Base-by-base conservation (phyloP, 768 basidiomycete genomes). In the Mycena galericulata region DNA sequence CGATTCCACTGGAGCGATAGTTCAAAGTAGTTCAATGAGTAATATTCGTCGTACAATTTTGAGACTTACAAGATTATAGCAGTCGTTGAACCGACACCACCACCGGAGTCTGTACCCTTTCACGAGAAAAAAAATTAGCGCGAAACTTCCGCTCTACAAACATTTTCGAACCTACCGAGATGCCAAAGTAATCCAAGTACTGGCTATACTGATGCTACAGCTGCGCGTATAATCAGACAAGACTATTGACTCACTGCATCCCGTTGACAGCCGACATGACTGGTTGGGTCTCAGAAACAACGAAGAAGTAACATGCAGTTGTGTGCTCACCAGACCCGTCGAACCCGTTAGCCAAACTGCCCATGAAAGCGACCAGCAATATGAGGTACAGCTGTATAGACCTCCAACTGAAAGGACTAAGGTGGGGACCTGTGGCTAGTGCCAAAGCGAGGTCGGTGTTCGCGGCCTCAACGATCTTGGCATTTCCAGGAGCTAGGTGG, bases 381-480 rank as follows among this genome's bases (percentile, higher is more conserved):
- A 84, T 83, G 6, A 75, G 66, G 65, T 81, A 85, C 17, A 86
- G 78, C 62, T 84, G 80, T 18, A 86, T 69, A 2, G 85, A 85
- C 32, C 77, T 76, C 30, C 60, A 41, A 67, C 82, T 83, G 10
- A 73, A 76, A 4, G 83, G 79, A 29, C 78, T 82, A 30, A 85
- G 77, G 62, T 82, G 82, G 2, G 84, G 82, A 5, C 83, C 82
- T 26, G 79, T 82, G 29, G 84, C 79, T 30, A 85, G 69, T n/a
- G 84, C 84, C 50, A 84, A 71, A 8, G 85, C 84, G 64, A 80
- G 81, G 59, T 85, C 83, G 30, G 81, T 79, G 70, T 86, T 86
- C 27, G 72, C 72, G n/a, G 79, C 80, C 67, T 79, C 76, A 29
- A 79, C 59, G 68, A 72, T 76, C 72, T 65, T 61, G 20, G 70